These are phyloP conservation scores for Plectosphaerella sp. DNA, from an alignment of 2,329 filamentous ascomycete genomes.

Conservation along the genomic window DNA sequence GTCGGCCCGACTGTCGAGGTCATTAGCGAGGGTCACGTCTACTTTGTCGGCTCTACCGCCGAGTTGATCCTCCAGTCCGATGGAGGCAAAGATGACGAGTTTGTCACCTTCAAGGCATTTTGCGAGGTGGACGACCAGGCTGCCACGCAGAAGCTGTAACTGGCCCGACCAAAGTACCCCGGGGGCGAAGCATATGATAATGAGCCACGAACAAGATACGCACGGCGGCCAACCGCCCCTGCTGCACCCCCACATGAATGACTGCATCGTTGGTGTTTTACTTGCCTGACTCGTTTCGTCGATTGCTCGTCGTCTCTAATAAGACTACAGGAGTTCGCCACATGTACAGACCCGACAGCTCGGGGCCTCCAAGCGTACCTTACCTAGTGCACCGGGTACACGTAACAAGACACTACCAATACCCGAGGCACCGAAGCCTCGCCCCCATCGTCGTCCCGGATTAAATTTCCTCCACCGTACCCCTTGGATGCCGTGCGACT, in stretches of 20 bases:
- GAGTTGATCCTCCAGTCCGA: conserved; percentile 73
- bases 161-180: background rate
- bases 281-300: background rate
- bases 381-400: background rate
- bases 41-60: conserved; percentile 83
- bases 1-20: conserved; percentile 79
- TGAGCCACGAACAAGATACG: background rate
- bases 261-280: background rate
- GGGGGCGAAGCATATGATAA: background rate
- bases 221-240: background rate
- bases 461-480: background rate
- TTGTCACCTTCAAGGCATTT: conserved; percentile 90
- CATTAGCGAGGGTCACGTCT: conserved; percentile 69
- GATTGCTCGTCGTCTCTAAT: background rate
- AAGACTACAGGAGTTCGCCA: background rate
- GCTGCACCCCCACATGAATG: background rate
- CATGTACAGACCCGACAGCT: background rate
- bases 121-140: conserved; percentile 66
- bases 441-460: background rate
- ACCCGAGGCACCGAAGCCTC: background rate
- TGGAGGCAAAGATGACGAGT: conserved; percentile 57
- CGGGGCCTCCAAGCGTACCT: background rate
- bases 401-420: background rate
- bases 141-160: conserved; percentile 22
- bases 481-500: background rate